A percentile compares a stretch with the other conserved stretches of the same genome.
These are phyloP conservation scores for Holtermanniella nyarrowii DNA, from an alignment of 768 basidiomycete species.

Conservation along the genomic window DNA sequence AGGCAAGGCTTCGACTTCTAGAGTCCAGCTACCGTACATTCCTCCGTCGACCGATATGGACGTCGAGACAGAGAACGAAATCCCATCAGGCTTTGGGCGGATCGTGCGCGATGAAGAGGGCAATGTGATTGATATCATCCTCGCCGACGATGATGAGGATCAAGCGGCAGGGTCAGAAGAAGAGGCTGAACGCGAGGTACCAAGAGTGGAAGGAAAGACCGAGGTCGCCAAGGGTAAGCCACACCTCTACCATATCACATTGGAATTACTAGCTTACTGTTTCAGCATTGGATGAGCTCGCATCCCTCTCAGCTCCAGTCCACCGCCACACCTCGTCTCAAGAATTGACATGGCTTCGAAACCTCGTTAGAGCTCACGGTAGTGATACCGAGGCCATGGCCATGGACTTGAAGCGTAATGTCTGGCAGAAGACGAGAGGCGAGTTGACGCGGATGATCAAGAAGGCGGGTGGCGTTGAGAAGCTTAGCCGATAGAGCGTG, in stretches of 20 bases:
- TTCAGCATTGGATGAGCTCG: constrained; percentile 56
- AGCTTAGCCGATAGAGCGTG: constrained; percentile 14
- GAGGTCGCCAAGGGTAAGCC: constrained; percentile 44
- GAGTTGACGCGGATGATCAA: constrained; percentile 48
- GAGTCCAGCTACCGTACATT: constrained; percentile 17
- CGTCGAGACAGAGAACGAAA: constrained; percentile 3
- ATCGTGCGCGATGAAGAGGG: constrained; percentile 73
- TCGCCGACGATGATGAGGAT: constrained; percentile 52
- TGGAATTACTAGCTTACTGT: constrained; percentile 27
- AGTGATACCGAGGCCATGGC: constrained; percentile 66
- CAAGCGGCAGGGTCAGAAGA: constrained; percentile 18
- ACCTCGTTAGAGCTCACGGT: constrained; percentile 61
- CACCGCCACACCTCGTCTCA: constrained; percentile 58
- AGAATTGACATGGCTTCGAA: constrained; percentile 57
- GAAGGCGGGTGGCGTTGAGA: constrained; percentile 37
- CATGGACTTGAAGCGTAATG: constrained; percentile 65
- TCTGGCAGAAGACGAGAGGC: constrained; percentile 72
- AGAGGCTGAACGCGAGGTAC: constrained; percentile 10
- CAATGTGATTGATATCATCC: constrained; percentile 59
- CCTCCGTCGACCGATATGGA: constrained; percentile 7
- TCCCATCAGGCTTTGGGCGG: constrained; percentile 56
- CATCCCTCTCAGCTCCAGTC: constrained; percentile 45
- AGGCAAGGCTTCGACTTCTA: constrained; percentile 9
- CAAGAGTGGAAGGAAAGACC: constrained; percentile 40
- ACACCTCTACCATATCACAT: constrained; percentile 1